Base-by-base conservation (phyloP, 2,329 filamentous ascomycete genomes). In the Alternaria sp. region DNA sequence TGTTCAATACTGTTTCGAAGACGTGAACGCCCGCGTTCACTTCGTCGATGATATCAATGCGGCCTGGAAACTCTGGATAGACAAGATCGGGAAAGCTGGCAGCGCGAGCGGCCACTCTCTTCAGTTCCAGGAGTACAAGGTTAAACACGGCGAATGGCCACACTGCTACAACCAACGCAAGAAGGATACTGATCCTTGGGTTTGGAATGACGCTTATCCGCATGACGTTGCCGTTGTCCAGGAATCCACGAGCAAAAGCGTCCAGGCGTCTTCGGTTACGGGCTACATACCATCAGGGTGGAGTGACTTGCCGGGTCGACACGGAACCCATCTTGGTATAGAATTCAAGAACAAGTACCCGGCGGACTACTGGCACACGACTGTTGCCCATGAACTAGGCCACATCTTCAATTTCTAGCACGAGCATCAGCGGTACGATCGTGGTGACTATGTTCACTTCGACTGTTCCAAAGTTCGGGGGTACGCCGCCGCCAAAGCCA, bases 41-140 rank as follows among this genome's bases (percentile, higher is more conserved):
- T 51, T 56, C 28, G n/a, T 14, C 13, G 14, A 51, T n/a, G 46
- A 51, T 4, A 51, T 51, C 14, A 31, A 51, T 13, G 54, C 45
- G 17, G 54, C 54, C 7, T 51, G 45, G 45, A 56, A 56, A 33
- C 46, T 56, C 5, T 56, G 54, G 54, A 21, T 29, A 2, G 46
- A 56, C 24, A 51, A 34, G n/a, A 50, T 56, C 3, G 36, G 53
- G 4, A 26, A 51, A 8, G 44, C 44, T 8, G 34, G 53, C 4
- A 26, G 34, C 10, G 24, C 21, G 17, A 51, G 37, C 24, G 54
- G 54, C 7, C 46, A 56, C 39, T 26, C n/a, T 14, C 54, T 56
- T 6, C n/a, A 28, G 13, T 51, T 56, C 37, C 48, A 31, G 9
- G 54, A 56, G 37, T 51, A 51, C 46, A 28, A 31, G 5, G 28